Percentiles rank a stretch among this genome's conserved stretches.
phyloP scores from a whole-genome alignment of 306 rosid genomes.

The Inga laurina region DNA sequence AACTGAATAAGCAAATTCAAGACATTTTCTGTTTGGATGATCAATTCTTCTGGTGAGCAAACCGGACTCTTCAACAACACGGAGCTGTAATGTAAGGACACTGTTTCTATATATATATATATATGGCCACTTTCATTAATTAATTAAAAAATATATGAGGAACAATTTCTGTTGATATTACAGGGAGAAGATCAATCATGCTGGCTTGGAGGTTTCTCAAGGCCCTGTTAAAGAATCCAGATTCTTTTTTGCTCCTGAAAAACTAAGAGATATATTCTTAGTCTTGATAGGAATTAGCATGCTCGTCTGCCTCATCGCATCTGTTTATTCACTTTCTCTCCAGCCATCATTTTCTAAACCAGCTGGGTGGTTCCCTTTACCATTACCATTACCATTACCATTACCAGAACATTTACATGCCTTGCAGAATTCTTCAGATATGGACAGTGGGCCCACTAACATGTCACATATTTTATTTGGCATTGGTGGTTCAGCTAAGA shows the following conservation, averaged over 20 bases:
- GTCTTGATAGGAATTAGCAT: constrained; percentile 55
- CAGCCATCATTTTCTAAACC: constrained; percentile 54
- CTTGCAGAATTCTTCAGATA: constrained; percentile 12
- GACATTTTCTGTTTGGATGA: not conserved
- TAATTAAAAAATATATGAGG: not conserved
- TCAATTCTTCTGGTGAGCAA: not conserved
- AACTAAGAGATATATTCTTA: constrained; percentile 30
- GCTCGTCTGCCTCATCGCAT: constrained; percentile 56
- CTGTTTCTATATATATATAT: constrained; percentile 2
- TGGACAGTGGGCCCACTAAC: constrained; percentile 51
- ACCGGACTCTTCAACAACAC: not conserved
- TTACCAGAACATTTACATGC: constrained; percentile 36
- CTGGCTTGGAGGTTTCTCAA: constrained; percentile 39
- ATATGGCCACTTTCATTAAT: constrained; percentile 6
- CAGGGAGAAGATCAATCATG: constrained; percentile 42
- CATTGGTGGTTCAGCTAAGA: constrained; percentile 66
- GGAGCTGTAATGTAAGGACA: constrained; percentile 20
- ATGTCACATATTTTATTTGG: constrained; percentile 83
- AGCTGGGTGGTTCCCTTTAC: constrained; percentile 38
- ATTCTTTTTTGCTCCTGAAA: constrained; percentile 48
- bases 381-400: constrained; percentile 16
- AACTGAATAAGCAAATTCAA: constrained; percentile 21
- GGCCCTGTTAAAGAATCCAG: constrained; percentile 39
- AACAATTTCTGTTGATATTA: not conserved
- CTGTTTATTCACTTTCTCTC: constrained; percentile 55